A percentile compares a stretch with the other conserved stretches of the same genome.
Conservation (phyloP, 805 yeast genomes). For the Kluyveromyces starmeri region DNA sequence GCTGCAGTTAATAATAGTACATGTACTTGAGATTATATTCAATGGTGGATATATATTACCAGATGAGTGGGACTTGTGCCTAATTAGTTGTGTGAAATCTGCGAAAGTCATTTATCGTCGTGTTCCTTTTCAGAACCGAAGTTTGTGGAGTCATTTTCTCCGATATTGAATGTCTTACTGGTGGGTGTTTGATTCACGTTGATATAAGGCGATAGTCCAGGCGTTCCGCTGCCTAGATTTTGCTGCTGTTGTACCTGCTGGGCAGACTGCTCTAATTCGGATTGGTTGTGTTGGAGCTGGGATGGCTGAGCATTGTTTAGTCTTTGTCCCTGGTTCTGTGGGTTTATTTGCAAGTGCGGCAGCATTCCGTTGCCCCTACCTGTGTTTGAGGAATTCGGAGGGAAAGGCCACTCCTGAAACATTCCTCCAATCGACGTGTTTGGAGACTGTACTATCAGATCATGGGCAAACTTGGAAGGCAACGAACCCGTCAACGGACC, state of each 20-base stretch:
- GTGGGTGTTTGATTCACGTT: slow-evolving; percentile 24
- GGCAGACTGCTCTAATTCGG: background rate
- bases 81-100: background rate
- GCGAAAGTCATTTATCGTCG: background rate
- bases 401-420: slow-evolving; percentile 28
- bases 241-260: slow-evolving; percentile 5
- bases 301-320: background rate
- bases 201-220: slow-evolving; percentile 27
- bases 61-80: background rate
- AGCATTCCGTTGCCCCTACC: slow-evolving; percentile 6
- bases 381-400: slow-evolving; percentile 2
- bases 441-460: slow-evolving; percentile 27
- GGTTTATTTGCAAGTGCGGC: slow-evolving; percentile 2
- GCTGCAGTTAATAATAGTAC: too few species aligned
- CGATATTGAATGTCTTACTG: slow-evolving; percentile 23
- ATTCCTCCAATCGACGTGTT: slow-evolving; percentile 19
- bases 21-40: too few species aligned
- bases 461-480: slow-evolving; percentile 29
- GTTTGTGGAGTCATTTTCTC: slow-evolving; percentile 7
- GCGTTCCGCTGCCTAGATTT: slow-evolving; percentile 14
- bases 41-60: background rate
- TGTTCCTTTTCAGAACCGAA: background rate
- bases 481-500: slow-evolving; percentile 24
- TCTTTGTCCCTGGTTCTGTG: background rate
- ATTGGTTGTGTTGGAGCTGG: background rate